Conservation (phyloP, 352 stramenopile species). For the Phytophthora idaei region DNA sequence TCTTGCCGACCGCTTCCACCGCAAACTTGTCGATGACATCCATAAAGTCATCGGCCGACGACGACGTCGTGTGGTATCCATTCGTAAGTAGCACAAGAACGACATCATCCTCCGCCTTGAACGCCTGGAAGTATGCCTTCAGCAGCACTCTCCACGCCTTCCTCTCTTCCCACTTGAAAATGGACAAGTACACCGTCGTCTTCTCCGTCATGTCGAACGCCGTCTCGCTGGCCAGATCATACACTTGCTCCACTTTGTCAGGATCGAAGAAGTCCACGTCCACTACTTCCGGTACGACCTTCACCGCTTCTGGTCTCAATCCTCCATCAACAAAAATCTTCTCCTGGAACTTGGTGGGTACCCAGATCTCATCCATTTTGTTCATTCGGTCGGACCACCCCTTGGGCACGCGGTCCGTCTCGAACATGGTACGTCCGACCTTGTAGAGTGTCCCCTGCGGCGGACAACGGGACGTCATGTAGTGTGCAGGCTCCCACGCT, state of each 20-base stretch:
- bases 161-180: slow-evolving; percentile 95
- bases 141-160: slow-evolving; percentile 92
- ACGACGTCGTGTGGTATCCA: slow-evolving; percentile 75
- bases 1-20: slow-evolving; percentile 46
- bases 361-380: slow-evolving; percentile 94
- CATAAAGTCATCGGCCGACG: slow-evolving; percentile 56
- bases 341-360: slow-evolving; percentile 88
- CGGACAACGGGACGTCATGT: slow-evolving; percentile 74
- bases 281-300: slow-evolving; percentile 87
- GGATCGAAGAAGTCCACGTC: slow-evolving; percentile 92
- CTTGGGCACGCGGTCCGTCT: slow-evolving; percentile 92
- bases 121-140: slow-evolving; percentile 82
- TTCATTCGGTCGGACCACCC: slow-evolving; percentile 91
- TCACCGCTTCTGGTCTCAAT: slow-evolving; percentile 55
- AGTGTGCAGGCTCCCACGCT: slow-evolving; percentile 86
- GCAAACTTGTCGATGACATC: slow-evolving; percentile 64
- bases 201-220: slow-evolving; percentile 36
- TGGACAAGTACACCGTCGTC: slow-evolving; percentile 88
- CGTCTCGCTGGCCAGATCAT: slow-evolving; percentile 53
- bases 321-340: slow-evolving; percentile 73
- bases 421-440: slow-evolving; percentile 95
- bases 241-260: slow-evolving; percentile 42
- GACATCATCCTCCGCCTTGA: slow-evolving; percentile 64
- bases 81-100: slow-evolving; percentile 88
- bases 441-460: slow-evolving; percentile 52